Evolutionary conservation across 176 grass and related monocot species (phyloP).

Genomic region (Saccharum spontaneum): DNA sequence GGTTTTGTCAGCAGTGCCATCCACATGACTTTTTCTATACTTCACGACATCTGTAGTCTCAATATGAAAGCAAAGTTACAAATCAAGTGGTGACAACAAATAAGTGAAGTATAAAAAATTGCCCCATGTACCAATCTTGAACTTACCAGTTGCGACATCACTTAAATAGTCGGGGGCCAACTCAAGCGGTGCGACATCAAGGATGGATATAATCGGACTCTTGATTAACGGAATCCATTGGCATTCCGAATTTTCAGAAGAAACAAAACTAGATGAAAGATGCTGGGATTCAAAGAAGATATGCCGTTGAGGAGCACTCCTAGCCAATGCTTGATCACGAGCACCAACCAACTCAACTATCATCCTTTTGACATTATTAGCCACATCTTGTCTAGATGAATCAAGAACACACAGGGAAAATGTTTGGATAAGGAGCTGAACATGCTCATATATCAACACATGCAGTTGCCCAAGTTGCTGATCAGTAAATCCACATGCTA

Average conservation of each 20-base stretch:
- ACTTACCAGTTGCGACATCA: slow-evolving; percentile 71
- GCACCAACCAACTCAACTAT: slow-evolving; percentile 73
- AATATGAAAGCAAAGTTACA: slow-evolving; percentile 24
- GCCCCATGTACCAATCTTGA: not conserved
- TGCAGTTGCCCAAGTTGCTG: slow-evolving; percentile 79
- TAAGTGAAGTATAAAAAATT: slow-evolving; percentile 13
- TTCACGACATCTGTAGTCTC: slow-evolving; percentile 61
- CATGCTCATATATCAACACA: slow-evolving; percentile 81
- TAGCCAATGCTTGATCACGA: slow-evolving; percentile 70
- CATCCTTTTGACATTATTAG: slow-evolving; percentile 66
- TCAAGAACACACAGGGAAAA: slow-evolving; percentile 91
- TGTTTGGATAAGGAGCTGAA: slow-evolving; percentile 85
- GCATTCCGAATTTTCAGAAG: slow-evolving; percentile 33
- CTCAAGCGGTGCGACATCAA: slow-evolving; percentile 79
- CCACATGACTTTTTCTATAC: slow-evolving; percentile 71
- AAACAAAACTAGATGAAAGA: slow-evolving; percentile 50
- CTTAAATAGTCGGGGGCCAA: slow-evolving; percentile 64
- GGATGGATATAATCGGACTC: slow-evolving; percentile 63
- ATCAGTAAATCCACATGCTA: slow-evolving; percentile 65
- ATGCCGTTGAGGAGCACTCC: slow-evolving; percentile 43
- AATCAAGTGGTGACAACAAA: slow-evolving; percentile 23
- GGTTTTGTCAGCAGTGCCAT: slow-evolving; percentile 59
- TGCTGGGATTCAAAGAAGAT: slow-evolving; percentile 56
- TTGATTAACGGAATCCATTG: slow-evolving; percentile 70
- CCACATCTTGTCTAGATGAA: slow-evolving; percentile 63